phyloP scores from a whole-genome alignment of 1,139 yeast genomes.

The Pichia sp. region DNA sequence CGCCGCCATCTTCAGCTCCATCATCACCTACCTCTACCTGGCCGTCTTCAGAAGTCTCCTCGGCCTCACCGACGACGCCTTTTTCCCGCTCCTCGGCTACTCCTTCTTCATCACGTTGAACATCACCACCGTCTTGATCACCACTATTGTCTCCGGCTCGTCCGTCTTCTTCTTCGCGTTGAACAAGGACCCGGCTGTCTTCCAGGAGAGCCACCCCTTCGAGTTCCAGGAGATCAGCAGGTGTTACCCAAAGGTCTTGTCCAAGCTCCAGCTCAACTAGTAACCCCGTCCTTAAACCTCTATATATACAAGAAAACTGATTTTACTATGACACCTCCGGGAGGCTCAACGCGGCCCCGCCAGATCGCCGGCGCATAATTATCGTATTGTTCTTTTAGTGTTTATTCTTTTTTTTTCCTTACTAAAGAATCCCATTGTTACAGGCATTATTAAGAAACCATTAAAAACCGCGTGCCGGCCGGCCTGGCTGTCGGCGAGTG shows the following conservation, averaged over 20 bases:
- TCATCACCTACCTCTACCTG: conserved; percentile 68
- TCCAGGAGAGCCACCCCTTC: conserved; percentile 71
- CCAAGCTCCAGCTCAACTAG: conserved; percentile 15
- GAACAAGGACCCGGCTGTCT: conserved; percentile 84
- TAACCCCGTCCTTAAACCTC: background rate
- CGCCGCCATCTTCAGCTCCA: conserved; percentile 64
- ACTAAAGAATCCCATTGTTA: too few relatives aligned
- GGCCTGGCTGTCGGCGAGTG: too few relatives aligned
- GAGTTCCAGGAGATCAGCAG: conserved; percentile 38
- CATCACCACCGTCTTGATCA: conserved; percentile 66
- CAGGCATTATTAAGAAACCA: too few relatives aligned
- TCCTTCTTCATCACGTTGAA: conserved; percentile 59
- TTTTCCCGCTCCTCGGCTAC: conserved; percentile 72
- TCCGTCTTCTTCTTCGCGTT: conserved; percentile 84
- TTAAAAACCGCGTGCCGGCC: too few relatives aligned
- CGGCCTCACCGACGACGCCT: conserved; percentile 65
- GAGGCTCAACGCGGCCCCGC: too few relatives aligned
- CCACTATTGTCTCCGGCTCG: conserved; percentile 75
- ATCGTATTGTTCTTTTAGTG: too few relatives aligned
- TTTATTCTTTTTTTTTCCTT: too few relatives aligned
- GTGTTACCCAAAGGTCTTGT: conserved; percentile 65
- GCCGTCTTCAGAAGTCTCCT: conserved; percentile 5
- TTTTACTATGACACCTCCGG: too few relatives aligned
- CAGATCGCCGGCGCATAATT: too few relatives aligned
- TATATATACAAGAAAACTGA: background rate